Evolutionary conservation across 1,284 basidiomycete species (phyloP).

Genomic region (Anthracocystis walkeri): DNA sequence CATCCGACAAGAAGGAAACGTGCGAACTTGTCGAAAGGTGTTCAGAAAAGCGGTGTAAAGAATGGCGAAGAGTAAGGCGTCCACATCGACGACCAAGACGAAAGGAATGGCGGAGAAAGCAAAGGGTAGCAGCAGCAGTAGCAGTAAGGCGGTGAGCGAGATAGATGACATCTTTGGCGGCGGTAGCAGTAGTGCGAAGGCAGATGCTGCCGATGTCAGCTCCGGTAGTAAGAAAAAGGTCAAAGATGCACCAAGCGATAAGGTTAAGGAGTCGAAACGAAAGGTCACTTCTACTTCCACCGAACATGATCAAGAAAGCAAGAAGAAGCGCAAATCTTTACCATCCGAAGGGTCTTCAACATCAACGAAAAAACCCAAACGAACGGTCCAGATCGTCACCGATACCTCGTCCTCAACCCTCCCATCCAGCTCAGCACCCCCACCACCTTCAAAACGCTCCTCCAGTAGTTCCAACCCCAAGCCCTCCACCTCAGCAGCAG

Average conservation of each 20-base stretch:
- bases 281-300: too few relatives aligned
- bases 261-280: too few relatives aligned
- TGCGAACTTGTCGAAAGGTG: too few relatives aligned
- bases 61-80: neutral
- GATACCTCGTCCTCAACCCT: conserved; percentile 20
- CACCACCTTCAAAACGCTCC: neutral
- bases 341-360: neutral
- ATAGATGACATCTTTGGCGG: conserved; percentile 33
- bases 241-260: too few relatives aligned
- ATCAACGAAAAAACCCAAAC: neutral
- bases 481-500: neutral
- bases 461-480: neutral
- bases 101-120: too few relatives aligned
- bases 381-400: conserved; percentile 15
- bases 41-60: too few relatives aligned
- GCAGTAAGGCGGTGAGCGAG: conserved; percentile 5
- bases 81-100: neutral
- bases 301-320: too few relatives aligned
- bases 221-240: too few relatives aligned
- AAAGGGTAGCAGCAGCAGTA: neutral
- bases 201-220: too few relatives aligned
- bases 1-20: too few relatives aligned
- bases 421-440: neutral
- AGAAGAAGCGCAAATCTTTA: conserved; percentile 7
- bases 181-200: neutral